These are phyloP conservation scores for Tetrapisispora taiwanensis DNA, from an alignment of 805 yeast species.

Conservation along the genomic window DNA sequence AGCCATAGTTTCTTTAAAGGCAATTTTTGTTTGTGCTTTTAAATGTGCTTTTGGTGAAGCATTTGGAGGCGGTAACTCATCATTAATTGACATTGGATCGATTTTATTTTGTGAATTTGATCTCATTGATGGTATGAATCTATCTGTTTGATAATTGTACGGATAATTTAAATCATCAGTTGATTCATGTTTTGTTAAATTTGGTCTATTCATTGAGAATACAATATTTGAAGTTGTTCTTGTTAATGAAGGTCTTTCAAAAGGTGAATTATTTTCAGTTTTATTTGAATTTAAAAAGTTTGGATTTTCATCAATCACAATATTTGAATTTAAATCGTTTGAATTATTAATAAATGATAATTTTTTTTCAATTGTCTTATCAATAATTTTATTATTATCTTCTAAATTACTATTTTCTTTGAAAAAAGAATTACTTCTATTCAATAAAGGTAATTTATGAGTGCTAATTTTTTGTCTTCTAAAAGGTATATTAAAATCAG, in stretches of 20 bases:
- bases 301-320: neutral
- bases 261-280: neutral
- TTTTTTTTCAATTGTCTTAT: neutral
- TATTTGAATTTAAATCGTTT: neutral
- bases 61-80: constrained; percentile 38
- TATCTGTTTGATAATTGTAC: constrained; percentile 35
- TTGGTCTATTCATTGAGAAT: neutral
- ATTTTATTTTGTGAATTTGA: constrained; percentile 31
- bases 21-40: constrained; percentile 34
- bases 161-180: constrained; percentile 15
- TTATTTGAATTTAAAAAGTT: too few relatives aligned
- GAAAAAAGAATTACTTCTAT: constrained; percentile 27
- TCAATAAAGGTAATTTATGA: constrained; percentile 25
- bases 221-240: constrained; percentile 1
- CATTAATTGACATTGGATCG: constrained; percentile 21
- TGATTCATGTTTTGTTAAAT: neutral
- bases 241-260: neutral
- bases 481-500: constrained; percentile 5
- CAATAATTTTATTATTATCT: neutral
- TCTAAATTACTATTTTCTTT: constrained; percentile 11
- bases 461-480: constrained; percentile 19
- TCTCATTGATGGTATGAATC: constrained; percentile 53
- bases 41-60: constrained; percentile 38
- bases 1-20: constrained; percentile 75
- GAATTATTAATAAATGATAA: neutral